phyloP scores from a whole-genome alignment of 148 eudicot species.

The Rhododendron simsii region DNA sequence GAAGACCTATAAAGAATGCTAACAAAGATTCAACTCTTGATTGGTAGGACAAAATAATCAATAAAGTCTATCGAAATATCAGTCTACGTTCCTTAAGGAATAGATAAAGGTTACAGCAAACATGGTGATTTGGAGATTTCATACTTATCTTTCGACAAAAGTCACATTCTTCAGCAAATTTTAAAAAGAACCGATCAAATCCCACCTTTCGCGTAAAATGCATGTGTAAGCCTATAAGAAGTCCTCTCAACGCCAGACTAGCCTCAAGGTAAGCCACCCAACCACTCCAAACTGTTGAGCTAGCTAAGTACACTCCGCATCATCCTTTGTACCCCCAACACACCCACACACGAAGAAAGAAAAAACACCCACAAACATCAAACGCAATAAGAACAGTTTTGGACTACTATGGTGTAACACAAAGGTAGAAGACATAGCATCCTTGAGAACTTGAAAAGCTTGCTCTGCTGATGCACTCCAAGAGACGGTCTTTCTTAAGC shows the following conservation, averaged over 20 bases:
- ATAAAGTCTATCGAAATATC: background rate
- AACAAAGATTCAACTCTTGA: background rate
- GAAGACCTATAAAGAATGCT: background rate
- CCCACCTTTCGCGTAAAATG: no score
- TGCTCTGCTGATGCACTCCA: background rate
- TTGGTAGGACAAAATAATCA: background rate
- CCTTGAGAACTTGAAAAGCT: background rate
- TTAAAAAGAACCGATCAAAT: background rate
- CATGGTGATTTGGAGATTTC: background rate
- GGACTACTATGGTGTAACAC: background rate
- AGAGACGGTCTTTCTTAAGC: background rate
- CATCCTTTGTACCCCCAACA: background rate
- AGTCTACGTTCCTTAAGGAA: background rate
- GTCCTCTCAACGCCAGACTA: background rate
- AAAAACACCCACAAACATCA: no score
- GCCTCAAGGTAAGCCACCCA: background rate
- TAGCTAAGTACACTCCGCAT: background rate
- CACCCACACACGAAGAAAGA: no score
- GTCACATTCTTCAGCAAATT: background rate
- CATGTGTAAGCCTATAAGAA: background rate
- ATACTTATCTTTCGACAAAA: background rate
- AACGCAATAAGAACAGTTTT: no score
- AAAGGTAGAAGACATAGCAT: background rate
- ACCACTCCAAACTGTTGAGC: background rate
- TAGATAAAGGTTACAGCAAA: background rate